Base-by-base conservation (phyloP, 306 rosid species). In the Dalbergia oliveri region DNA sequence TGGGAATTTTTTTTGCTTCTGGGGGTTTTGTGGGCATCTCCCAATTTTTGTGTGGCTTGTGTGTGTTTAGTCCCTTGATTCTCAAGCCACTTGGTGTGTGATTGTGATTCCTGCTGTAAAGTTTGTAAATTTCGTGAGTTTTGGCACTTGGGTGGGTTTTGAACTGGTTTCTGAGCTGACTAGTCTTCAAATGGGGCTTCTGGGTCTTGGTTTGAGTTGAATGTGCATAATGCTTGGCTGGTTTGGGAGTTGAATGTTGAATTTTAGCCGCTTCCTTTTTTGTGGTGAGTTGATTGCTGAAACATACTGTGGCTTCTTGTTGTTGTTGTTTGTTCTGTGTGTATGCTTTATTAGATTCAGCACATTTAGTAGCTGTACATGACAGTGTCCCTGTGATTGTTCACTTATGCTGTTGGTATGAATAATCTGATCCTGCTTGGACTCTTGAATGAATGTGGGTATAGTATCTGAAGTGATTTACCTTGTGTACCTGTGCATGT, bases 101-200 rank as follows among this genome's bases (percentile, higher is more conserved):
- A 83, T 83, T 88, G 63, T 58, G 79, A 39, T 88, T 84, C 41
- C 47, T 73, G 76, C 77, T 84, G 65, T 34, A 0, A 63, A 77
- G 80, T 76, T 77, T 37, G 44, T 83, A 16, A 73, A 50, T 77
- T 86, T 80, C 19, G 62, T 74, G 80, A 39, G 74, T 64, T 34
- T 50, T 78, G 73, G 44, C 26, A 58, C 77, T 78, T 86, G 65
- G 81, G 31, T 26, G 31, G 50, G 60, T 79, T 84, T 78, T 85
- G 68, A 67, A 82, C 76, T 81, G 51, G 58, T 58, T 54, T 23
- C 5, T 78, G 49, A 81, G 65, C 59, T 71, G 57, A 69, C 50
- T 87, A 31, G 94, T 81, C 41, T 80, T 75, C 11, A 64, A 83
- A 80, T 88, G 89, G 86, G 82, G 85, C 14, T 82, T 86, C 21